These are phyloP conservation scores for Monosporozyma unispora DNA, from an alignment of 805 yeast species.

Conservation along the genomic window DNA sequence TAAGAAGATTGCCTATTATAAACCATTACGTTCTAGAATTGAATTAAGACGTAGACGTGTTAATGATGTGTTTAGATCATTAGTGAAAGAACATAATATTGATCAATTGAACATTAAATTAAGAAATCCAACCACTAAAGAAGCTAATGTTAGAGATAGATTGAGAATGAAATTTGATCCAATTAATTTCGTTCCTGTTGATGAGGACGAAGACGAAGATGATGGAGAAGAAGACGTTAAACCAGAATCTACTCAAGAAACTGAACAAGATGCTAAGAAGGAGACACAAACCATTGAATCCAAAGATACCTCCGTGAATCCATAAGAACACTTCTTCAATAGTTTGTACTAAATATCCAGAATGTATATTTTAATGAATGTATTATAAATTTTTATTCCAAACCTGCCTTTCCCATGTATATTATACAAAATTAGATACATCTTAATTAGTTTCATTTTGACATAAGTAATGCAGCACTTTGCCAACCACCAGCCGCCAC, in stretches of 20 bases:
- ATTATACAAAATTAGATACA: background rate
- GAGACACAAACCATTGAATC: background rate
- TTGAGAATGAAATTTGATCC: constrained; percentile 59
- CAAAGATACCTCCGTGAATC: background rate
- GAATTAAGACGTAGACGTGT: constrained; percentile 82
- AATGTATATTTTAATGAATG: background rate
- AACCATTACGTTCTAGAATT: constrained; percentile 68
- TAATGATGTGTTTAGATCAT: constrained; percentile 31
- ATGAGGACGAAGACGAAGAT: constrained; percentile 11
- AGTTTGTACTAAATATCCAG: no score
- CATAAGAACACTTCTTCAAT: no score
- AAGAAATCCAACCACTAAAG: constrained; percentile 56
- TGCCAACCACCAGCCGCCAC: constrained; percentile 79
- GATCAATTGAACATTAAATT: constrained; percentile 47
- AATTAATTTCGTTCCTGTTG: constrained; percentile 43
- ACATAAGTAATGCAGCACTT: constrained; percentile 48
- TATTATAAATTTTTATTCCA: background rate
- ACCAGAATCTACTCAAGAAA: background rate
- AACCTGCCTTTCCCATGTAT: background rate
- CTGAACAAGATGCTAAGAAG: background rate
- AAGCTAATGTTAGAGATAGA: constrained; percentile 47
- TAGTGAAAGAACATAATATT: constrained; percentile 45
- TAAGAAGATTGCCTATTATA: constrained; percentile 56
- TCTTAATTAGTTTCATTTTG: constrained; percentile 4
- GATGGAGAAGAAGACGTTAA: constrained; percentile 2